Conservation (phyloP, 768 basidiomycete genomes). For the Thelephora aurantiotincta region DNA sequence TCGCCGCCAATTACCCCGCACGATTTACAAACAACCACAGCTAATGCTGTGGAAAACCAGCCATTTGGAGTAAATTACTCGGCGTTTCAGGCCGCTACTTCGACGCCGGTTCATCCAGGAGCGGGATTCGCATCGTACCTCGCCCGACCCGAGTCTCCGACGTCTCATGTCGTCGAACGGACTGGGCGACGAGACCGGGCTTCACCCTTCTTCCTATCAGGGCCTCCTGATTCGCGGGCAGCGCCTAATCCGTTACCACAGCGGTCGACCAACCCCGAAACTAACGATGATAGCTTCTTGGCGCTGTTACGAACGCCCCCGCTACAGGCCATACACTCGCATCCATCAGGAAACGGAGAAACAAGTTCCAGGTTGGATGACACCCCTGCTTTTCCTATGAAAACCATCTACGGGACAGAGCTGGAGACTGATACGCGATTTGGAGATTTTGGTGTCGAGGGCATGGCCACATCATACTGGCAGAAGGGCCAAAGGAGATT, state of each 20-base stretch:
- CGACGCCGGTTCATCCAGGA: constrained; percentile 11
- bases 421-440: constrained; percentile 72
- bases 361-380: constrained; percentile 11
- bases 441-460: constrained; percentile 72
- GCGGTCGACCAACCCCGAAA: not conserved
- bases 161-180: constrained; percentile 25
- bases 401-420: constrained; percentile 79
- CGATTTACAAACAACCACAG: constrained; percentile 27
- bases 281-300: constrained; percentile 6
- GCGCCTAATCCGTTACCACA: not conserved
- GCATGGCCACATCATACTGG: constrained; percentile 66
- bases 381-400: constrained; percentile 31
- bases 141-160: constrained; percentile 44
- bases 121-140: constrained; percentile 16
- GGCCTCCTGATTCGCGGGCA: not conserved
- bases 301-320: constrained; percentile 5
- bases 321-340: constrained; percentile 2
- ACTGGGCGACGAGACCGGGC: constrained; percentile 4
- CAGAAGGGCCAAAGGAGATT: constrained; percentile 29
- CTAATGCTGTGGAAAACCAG: constrained; percentile 37
- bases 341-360: not conserved
- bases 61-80: constrained; percentile 6
- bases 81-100: constrained; percentile 12
- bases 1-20: constrained; percentile 20
- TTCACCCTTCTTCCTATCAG: not conserved